Conservation (phyloP, 2,329 filamentous ascomycete genomes). For the Botryotinia convoluta region DNA sequence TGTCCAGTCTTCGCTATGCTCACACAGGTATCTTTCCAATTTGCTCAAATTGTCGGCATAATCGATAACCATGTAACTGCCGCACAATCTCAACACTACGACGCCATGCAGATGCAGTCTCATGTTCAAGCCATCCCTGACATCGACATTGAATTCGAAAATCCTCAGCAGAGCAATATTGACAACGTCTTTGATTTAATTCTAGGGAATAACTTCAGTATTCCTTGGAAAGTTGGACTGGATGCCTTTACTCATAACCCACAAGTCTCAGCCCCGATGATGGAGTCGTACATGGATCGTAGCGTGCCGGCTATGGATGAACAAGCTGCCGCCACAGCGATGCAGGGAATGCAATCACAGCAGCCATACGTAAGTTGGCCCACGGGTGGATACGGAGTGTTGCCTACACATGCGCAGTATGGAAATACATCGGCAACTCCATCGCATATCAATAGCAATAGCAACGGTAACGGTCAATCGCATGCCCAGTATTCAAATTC, state of each 20-base stretch:
- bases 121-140: not conserved
- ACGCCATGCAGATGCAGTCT: not conserved
- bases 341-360: slow-evolving; percentile 1
- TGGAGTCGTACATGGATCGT: not conserved
- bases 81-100: slow-evolving; percentile 3
- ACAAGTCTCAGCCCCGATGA: slow-evolving; percentile 2
- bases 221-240: slow-evolving; percentile 6
- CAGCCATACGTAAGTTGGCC: slow-evolving; percentile 9
- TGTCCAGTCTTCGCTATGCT: slow-evolving; percentile 35
- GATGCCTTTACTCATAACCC: not conserved
- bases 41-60: slow-evolving; percentile 37
- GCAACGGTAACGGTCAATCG: not conserved
- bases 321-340: not conserved
- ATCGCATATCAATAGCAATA: not conserved
- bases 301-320: not conserved
- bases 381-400: not conserved
- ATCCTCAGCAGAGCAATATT: not conserved
- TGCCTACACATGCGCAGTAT: not conserved
- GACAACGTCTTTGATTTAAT: slow-evolving; percentile 9
- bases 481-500: not conserved
- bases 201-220: not conserved
- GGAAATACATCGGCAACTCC: not conserved
- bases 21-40: slow-evolving; percentile 34
- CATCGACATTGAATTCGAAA: slow-evolving; percentile 13
- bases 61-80: slow-evolving; percentile 26